A percentile compares a stretch with the other conserved stretches of the same genome.
Evolutionary conservation across 163 green algal genomes (phyloP).

Genomic region (Chlamydomonas reinhardtii): DNA sequence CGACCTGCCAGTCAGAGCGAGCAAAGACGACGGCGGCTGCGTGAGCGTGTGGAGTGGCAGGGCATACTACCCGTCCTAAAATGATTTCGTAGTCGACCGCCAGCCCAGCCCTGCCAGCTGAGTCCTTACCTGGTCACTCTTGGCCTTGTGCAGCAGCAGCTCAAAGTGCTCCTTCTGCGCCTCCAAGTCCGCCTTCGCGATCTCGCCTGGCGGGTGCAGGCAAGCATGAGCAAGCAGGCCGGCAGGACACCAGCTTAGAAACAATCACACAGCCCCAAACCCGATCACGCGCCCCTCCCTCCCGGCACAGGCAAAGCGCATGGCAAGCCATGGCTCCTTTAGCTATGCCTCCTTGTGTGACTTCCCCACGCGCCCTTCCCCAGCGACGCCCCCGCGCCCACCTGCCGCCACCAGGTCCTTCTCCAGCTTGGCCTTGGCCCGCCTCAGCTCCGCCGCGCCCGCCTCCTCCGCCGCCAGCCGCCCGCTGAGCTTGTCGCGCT

Average conservation of each 20-base stretch:
- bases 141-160: conserved; percentile 65
- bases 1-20: too few relatives aligned
- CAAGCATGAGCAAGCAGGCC: not conserved
- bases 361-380: too few relatives aligned
- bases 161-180: conserved; percentile 75
- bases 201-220: conserved; percentile 23
- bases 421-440: conserved; percentile 70
- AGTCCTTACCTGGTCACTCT: conserved; percentile 69
- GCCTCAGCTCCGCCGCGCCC: conserved; percentile 39
- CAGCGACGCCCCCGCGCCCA: not conserved
- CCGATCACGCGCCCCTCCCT: too few relatives aligned
- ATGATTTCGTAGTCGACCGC: too few relatives aligned
- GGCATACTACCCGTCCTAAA: too few relatives aligned
- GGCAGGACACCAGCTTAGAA: not conserved
- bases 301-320: too few relatives aligned
- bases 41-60: too few relatives aligned
- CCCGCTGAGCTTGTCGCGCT: conserved; percentile 45
- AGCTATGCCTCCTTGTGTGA: too few relatives aligned
- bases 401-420: conserved; percentile 57
- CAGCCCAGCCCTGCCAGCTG: too few relatives aligned
- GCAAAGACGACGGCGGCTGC: too few relatives aligned
- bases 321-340: too few relatives aligned
- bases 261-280: too few relatives aligned
- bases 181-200: conserved; percentile 69
- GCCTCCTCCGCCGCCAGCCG: conserved; percentile 69